Conservation (phyloP, 257 asterid genomes). For the Solanum chiquidenum region DNA sequence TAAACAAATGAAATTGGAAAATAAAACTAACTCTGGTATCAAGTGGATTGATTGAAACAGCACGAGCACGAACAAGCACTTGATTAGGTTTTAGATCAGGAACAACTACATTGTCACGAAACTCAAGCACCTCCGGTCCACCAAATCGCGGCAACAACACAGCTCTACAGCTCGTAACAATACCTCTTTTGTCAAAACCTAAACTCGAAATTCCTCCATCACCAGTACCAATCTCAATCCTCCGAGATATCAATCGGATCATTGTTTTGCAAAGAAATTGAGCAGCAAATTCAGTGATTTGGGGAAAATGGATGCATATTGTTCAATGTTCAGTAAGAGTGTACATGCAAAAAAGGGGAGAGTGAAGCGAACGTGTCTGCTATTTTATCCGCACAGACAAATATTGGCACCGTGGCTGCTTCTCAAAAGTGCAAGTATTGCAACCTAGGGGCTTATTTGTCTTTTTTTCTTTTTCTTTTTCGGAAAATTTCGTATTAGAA, state of each 20-base stretch:
- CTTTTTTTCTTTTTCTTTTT: too few species aligned
- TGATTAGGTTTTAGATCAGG: constrained; percentile 78
- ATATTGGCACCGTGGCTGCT: neutral
- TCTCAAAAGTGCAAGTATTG: neutral
- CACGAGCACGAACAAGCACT: constrained; percentile 94
- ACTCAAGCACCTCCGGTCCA: constrained; percentile 75
- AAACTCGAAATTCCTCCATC: constrained; percentile 15
- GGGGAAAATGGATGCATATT: neutral
- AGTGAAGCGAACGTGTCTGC: neutral
- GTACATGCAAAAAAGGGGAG: neutral
- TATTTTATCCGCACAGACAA: constrained; percentile 1
- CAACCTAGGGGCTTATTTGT: neutral
- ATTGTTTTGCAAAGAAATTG: neutral
- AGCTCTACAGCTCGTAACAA: constrained; percentile 72
- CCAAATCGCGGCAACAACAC: constrained; percentile 85
- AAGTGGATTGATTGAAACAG: constrained; percentile 94
- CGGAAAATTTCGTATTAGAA: too few species aligned
- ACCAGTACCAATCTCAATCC: constrained; percentile 6
- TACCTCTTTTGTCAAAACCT: constrained; percentile 25
- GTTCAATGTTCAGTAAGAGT: neutral
- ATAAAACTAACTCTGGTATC: constrained; percentile 62
- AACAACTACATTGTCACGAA: constrained; percentile 56
- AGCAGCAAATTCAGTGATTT: neutral
- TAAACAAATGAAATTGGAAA: neutral
- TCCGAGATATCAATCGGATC: constrained; percentile 51